Conservation (phyloP, 148 eudicot species). For the Chenopodium berlandieri region DNA sequence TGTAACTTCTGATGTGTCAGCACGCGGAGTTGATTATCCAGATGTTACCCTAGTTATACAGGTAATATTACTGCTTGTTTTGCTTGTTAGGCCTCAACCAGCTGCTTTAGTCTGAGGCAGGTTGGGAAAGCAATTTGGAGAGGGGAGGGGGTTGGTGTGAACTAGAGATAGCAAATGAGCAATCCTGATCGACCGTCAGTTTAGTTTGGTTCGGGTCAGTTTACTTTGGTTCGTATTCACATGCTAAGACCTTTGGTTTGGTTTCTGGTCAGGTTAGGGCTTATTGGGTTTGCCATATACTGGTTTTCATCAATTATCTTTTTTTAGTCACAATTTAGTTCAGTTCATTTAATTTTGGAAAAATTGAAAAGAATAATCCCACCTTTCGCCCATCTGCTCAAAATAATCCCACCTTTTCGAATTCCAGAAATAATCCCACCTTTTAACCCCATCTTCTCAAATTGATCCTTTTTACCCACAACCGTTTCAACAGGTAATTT, state of each 20-base stretch:
- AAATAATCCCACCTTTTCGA: too few species aligned
- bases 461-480: too few species aligned
- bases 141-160: not conserved
- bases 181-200: not conserved
- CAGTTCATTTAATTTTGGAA: not conserved
- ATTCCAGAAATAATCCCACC: too few species aligned
- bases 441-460: too few species aligned
- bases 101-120: not conserved
- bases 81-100: not conserved
- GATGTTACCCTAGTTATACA: constrained; percentile 93
- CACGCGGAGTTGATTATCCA: constrained; percentile 98
- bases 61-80: constrained; percentile 35
- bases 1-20: constrained; percentile 96
- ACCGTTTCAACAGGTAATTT: too few species aligned
- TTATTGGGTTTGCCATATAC: not conserved
- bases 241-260: too few species aligned
- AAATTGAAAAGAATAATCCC: too few species aligned
- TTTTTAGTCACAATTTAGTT: not conserved
- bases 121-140: not conserved
- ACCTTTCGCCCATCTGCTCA: too few species aligned
- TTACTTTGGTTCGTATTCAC: too few species aligned
- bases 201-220: not conserved
- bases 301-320: too few species aligned
- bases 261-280: not conserved
- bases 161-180: too few species aligned